Evolutionary conservation across 192 early-diverging fungal genomes (phyloP).

Genomic region (Borealophlyctis nickersoniae): DNA sequence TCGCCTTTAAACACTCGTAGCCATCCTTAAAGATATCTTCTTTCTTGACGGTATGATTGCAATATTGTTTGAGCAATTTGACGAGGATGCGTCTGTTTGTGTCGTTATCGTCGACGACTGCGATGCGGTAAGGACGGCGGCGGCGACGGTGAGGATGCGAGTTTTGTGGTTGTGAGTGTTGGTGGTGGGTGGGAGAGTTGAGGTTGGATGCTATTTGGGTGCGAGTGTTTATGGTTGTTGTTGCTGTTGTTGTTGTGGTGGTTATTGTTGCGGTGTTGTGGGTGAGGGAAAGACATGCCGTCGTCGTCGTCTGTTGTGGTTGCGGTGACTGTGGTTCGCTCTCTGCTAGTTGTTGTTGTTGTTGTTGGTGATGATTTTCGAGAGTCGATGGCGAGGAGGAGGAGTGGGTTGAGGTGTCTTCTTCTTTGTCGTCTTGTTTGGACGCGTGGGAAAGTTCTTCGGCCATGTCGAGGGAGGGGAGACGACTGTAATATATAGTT

Average conservation of each 20-base stretch:
- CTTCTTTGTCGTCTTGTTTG: background rate
- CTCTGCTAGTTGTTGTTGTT: no score
- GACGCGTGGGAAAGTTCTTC: background rate
- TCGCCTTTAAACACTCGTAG: constrained; percentile 1
- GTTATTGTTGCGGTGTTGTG: background rate
- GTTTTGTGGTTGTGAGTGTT: no score
- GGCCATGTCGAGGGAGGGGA: background rate
- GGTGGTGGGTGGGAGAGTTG: background rate
- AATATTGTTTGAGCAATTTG: constrained; percentile 1
- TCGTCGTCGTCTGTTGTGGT: background rate
- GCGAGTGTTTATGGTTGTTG: background rate
- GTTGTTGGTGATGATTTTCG: no score
- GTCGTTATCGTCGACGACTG: constrained; percentile 11
- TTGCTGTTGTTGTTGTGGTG: background rate
- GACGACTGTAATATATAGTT: no score
- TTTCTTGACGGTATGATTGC: background rate
- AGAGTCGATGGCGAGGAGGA: background rate
- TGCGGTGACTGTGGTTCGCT: background rate
- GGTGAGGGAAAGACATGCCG: background rate
- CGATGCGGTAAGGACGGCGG: constrained; percentile 4
- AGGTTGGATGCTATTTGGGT: background rate
- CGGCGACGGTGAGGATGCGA: background rate
- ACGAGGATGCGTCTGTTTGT: constrained; percentile 2
- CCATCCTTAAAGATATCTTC: constrained; percentile 12
- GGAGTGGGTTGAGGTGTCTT: background rate